Base-by-base conservation (phyloP, 148 eudicot genomes). In the Rhododendron kiyosumense region DNA sequence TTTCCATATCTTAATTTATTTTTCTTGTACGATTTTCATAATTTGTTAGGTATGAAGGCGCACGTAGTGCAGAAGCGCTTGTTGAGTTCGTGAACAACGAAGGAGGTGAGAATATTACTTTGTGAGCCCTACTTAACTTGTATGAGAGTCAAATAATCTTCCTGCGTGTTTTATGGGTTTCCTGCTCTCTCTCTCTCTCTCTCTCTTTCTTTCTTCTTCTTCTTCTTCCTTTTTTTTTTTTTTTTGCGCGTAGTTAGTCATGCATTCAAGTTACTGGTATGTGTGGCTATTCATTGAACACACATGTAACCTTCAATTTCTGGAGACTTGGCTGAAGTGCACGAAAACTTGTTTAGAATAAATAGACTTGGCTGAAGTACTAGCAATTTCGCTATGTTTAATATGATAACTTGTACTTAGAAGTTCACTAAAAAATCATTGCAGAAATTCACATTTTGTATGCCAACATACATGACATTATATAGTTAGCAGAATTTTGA, bases 51-150 rank as follows among this genome's bases (percentile, higher is more conserved):
- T 97, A 95, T 91, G 98, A 97, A 92, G 95, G 98, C 86, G 92
- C 96, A 85, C 94, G 99, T 57, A 91, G 93, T 86, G 94, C 98
- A 8, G 99, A 97, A 88, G 96, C 96, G 88, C 95, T 97, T 84
- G 88, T 93, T 48, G 98, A 93, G 87, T 97, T 86, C 89, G 91
- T 95, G 87, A 97, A 97, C 84, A 87, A 18, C 11, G 96, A 97
- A 90, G 98, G 89, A 94, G 99, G 99, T 97, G 92, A 79, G 30
- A 57, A 54, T 71, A 28, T 78, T 77, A 65, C 78, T 26, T 43
- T 84, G 22, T 69, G 13, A 61, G n/a, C 46, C 78, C 24, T 15
- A 30, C 65, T 52, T 54, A 18, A 59, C 26, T 54, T 0, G 48
- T 57, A 26, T 51, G 67, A 20, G 48, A 15, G 8, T 32, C 5